Percentiles rank a stretch among this genome's conserved stretches.
Evolutionary conservation across 352 stramenopile genomes (phyloP).

Genomic region (Phytophthora lateralis): DNA sequence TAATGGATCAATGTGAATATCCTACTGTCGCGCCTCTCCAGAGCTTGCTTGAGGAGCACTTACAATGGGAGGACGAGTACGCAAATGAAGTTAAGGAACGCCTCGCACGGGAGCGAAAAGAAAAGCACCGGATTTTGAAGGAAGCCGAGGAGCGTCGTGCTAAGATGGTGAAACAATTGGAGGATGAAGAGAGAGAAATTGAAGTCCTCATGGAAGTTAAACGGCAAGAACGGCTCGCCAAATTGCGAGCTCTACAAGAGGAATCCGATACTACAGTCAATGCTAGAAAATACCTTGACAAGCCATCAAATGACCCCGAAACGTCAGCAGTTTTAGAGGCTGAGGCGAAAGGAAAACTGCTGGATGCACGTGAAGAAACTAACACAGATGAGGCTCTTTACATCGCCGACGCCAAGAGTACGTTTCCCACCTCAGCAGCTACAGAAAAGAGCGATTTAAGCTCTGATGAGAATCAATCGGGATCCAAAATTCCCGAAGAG

Average conservation of each 20-base stretch:
- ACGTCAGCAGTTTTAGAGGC: not conserved
- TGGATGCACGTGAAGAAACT: not conserved
- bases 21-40: conserved; percentile 27
- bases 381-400: not conserved
- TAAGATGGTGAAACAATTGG: conserved; percentile 68
- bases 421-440: not conserved
- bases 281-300: not conserved
- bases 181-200: conserved; percentile 77
- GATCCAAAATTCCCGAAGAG: conserved; percentile 9
- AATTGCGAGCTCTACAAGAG: conserved; percentile 52
- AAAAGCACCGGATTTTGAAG: conserved; percentile 54
- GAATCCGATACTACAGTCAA: conserved; percentile 17
- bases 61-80: conserved; percentile 68
- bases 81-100: conserved; percentile 52
- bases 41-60: conserved; percentile 64
- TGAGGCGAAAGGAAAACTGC: not conserved
- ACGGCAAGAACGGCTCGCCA: conserved; percentile 59
- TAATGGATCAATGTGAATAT: not conserved
- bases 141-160: conserved; percentile 56
- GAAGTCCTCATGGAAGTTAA: conserved; percentile 70
- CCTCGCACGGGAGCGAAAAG: conserved; percentile 48
- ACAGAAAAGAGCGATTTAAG: too few relatives aligned
- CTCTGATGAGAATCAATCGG: not conserved
- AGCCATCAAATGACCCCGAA: not conserved
- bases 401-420: conserved; percentile 10